Base-by-base conservation (phyloP, 257 asterid species). In the Primulina tabacum region DNA sequence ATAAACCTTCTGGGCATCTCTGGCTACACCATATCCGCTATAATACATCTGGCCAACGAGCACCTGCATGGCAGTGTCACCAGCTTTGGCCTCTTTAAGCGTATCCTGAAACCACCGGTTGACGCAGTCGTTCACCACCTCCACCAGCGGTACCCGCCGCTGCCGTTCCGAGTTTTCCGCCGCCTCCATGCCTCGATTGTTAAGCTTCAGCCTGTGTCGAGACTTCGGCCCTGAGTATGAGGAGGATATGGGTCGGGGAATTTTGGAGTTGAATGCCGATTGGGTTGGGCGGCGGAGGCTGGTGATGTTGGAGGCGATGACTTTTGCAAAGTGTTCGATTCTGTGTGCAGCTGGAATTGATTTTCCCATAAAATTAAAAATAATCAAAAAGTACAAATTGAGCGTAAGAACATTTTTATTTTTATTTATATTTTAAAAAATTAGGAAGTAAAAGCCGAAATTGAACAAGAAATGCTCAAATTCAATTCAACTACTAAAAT, bases 21-120 rank as follows among this genome's bases (percentile, higher is more conserved):
- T 81, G 1, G 86, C 77, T 30, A 89, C 83, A 40, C 99, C 99
- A 76, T 87, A 94, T 29, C 99, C 99, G 70, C 89, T 85, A 55
- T 62, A 72, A 84, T 91, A 94, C 99, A 94, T 94, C 97, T 94
- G 97, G 63, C 97, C 96, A 69, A 89, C 96, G 61, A 94, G 95
- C 66, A 94, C 96, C 84, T 94, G 99, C 99, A 94, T 94, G 60
- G 78, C 73, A 43, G 63, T 72, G 62, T 91, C 96, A 26, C 99
- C 99, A 37, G 84, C 82, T 74, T 86, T 88, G 77, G 99, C 99
- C 78, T 94, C 97, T 83, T 87, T 88, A 58, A 94, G 90, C 2
- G 97, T 80, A 65, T 91, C 97, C 21, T 85, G 93, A 73, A 94
- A 94, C 97, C 99, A 94, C 74, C 97, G 84, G 77, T 76, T 92